Evolutionary conservation across 805 yeast species (phyloP).

Genomic region (Candida suzukii): DNA sequence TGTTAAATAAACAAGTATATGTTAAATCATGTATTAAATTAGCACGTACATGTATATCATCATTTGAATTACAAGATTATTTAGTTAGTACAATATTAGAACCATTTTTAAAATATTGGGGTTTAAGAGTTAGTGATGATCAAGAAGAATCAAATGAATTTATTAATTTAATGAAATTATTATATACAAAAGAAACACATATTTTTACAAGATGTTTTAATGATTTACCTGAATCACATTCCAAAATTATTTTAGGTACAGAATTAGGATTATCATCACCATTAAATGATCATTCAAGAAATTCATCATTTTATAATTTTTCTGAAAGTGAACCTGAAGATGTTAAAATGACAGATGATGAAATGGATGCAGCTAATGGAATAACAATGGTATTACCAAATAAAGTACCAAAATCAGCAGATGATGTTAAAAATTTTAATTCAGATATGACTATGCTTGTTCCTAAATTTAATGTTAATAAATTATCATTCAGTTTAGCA

Average conservation of each 20-base stretch:
- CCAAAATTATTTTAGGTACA: not conserved
- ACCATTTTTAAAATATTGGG: constrained; percentile 16
- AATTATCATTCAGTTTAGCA: constrained; percentile 1
- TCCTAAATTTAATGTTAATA: constrained; percentile 17
- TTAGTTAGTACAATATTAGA: constrained; percentile 15
- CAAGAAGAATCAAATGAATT: constrained; percentile 3
- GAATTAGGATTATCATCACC: not conserved
- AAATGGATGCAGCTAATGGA: constrained; percentile 15
- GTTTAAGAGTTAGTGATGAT: constrained; percentile 5
- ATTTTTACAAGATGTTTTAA: constrained; percentile 12
- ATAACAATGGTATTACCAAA: constrained; percentile 19
- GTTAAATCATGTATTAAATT: constrained; percentile 14
- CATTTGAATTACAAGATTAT: constrained; percentile 9
- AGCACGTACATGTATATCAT: constrained; percentile 5
- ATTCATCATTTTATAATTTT: not conserved
- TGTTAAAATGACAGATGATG: constrained; percentile 3
- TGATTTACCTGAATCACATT: constrained; percentile 6
- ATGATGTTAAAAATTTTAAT: constrained; percentile 4
- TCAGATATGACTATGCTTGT: constrained; percentile 33
- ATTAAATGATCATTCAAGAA: not conserved
- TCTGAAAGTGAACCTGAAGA: not conserved
- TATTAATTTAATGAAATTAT: constrained; percentile 8
- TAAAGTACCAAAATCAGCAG: not conserved
- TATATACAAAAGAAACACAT: constrained; percentile 5
- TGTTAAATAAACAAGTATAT: constrained; percentile 17